Evolutionary conservation across 441 rosid genomes (phyloP), one percentile per base, ranked within the genome.

Genomic region (Erysimum pusillum): DNA sequence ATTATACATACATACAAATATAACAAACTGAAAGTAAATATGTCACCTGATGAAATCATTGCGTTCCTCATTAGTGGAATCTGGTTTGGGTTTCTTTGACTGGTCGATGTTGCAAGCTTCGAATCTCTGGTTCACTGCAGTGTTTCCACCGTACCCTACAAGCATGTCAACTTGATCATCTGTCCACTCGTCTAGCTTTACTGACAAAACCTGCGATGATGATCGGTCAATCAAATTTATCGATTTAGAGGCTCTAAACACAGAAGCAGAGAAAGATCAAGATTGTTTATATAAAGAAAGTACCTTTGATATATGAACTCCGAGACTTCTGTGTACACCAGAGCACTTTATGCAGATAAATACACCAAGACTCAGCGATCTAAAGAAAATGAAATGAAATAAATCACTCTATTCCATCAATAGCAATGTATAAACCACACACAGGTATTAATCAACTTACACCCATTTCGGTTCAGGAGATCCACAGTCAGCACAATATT

Each of bases 381-480:
- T 96, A 90, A 67, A 56, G 71, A 46, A 35, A 69, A 74, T 17
- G 39, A 79, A 73, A 79, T 25, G 8, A 62, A 13, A 49, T 65
- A 67, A 51, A 73, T 73, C 59, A 76, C 71, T 14, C 58, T 59
- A 76, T 69, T 11, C 51, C 36, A 75, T 61, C 5, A 41, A 45
- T 1, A 66, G 9, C 52, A 56, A 74, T 42, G 61, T 51, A 58
- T 9, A 45, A 51, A 34, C 12, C 17, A 36, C 11, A 67, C 15
- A 71, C 4, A 51, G 18, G 15, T 39, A 54, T 53, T 11, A 46
- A 52, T 41, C 59, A 76, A 87, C 98, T 89, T 89, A 96, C 99
- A 88, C 99, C 99, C 98, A 96, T 87, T 93, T 96, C 3, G 99
- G 99, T 78, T 93, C 97, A 7, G 98, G 89, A 57, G 94, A 81